phyloP scores from a whole-genome alignment of 2,329 filamentous ascomycete species.

The Fusarium pininemorale region DNA sequence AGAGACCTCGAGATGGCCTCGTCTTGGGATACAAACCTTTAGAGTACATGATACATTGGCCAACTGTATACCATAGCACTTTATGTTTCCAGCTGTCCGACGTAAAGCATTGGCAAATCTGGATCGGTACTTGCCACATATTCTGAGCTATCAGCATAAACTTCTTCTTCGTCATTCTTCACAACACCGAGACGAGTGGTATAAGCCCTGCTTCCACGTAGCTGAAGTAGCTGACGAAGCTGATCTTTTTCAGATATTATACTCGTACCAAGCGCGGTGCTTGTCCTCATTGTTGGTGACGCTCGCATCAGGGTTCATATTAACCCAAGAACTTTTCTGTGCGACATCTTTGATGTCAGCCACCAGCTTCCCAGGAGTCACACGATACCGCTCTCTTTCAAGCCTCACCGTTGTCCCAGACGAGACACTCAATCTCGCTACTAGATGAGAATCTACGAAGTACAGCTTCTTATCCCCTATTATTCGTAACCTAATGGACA shows the following conservation, averaged over 20 bases:
- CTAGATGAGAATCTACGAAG: neutral
- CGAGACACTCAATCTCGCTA: rapidly evolving
- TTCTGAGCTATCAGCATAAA: neutral
- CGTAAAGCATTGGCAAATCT: rapidly evolving
- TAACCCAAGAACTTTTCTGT: no score
- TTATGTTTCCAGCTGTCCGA: neutral
- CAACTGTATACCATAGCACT: rapidly evolving
- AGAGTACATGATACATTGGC: rapidly evolving
- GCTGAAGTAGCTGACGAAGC: rapidly evolving
- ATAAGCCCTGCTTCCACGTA: rapidly evolving
- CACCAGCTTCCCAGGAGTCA: neutral
- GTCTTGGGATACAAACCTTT: neutral
- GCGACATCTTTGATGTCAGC: rapidly evolving
- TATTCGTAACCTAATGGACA: neutral
- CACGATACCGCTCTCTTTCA: neutral
- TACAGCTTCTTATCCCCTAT: neutral
- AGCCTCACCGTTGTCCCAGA: neutral
- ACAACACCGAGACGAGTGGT: neutral
- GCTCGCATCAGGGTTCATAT: neutral
- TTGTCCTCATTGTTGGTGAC: rapidly evolving
- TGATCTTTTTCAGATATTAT: no score
- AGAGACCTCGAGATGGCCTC: neutral
- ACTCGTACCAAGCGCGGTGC: rapidly evolving
- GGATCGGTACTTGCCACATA: rapidly evolving
- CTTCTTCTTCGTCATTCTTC: neutral